These are phyloP conservation scores for Penicillium corylophilum DNA, from an alignment of 2,329 filamentous ascomycete species.

Conservation along the genomic window DNA sequence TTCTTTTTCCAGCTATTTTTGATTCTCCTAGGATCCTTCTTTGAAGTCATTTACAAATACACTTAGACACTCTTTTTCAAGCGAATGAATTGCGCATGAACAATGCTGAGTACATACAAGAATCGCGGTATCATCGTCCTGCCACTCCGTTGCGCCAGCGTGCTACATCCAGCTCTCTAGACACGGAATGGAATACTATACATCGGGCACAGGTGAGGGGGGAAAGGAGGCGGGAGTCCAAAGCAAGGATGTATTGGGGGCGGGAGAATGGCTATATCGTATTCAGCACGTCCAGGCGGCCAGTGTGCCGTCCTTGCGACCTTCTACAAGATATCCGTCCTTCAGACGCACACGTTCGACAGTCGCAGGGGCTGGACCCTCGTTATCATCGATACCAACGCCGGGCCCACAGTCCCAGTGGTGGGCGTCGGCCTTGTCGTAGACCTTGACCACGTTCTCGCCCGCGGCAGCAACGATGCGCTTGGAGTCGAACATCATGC, in stretches of 20 bases:
- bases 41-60: neutral
- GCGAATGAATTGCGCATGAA: constrained; percentile 1
- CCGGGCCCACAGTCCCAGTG: constrained; percentile 97
- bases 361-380: constrained; percentile 63
- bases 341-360: constrained; percentile 87
- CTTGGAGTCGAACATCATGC: constrained; percentile 94
- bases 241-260: constrained; percentile 5
- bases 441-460: constrained; percentile 94
- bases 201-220: constrained; percentile 16
- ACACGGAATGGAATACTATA: constrained; percentile 26
- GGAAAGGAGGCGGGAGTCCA: constrained; percentile 4
- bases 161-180: constrained; percentile 17
- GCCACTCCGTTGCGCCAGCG: constrained; percentile 11
- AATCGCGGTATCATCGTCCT: constrained; percentile 7
- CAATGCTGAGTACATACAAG: constrained; percentile 10
- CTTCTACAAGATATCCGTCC: constrained; percentile 92
- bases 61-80: neutral
- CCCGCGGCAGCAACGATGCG: constrained; percentile 87
- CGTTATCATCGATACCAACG: constrained; percentile 59
- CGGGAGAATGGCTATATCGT: constrained; percentile 1
- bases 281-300: constrained; percentile 80
- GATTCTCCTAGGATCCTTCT: neutral
- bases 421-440: constrained; percentile 92
- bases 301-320: constrained; percentile 79
- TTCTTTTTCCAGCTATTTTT: constrained; percentile 2